These are phyloP conservation scores for Suillus decipiens DNA, from an alignment of 768 basidiomycete species.

Conservation along the genomic window DNA sequence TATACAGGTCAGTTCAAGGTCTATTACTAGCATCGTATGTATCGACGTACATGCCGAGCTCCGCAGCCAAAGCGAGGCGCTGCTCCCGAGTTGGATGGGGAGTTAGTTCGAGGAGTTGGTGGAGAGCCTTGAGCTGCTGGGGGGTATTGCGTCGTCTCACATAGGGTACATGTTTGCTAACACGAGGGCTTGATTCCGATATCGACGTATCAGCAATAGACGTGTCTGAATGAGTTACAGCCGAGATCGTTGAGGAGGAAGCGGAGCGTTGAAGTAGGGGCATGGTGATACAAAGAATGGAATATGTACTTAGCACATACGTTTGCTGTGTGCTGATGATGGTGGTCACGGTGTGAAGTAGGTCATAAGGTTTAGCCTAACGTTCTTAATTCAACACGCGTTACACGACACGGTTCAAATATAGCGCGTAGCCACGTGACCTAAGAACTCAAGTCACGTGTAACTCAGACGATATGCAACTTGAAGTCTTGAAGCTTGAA, in stretches of 20 bases:
- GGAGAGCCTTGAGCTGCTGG: slow-evolving; percentile 37
- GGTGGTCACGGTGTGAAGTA: background rate
- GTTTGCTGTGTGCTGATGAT: slow-evolving; percentile 14
- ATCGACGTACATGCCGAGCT: slow-evolving; percentile 39
- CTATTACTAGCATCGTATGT: background rate
- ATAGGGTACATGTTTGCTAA: slow-evolving; percentile 27
- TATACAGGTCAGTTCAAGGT: slow-evolving; percentile 13
- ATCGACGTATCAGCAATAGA: background rate
- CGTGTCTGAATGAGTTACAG: slow-evolving; percentile 7
- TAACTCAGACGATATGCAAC: too few relatives aligned
- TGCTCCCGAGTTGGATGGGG: slow-evolving; percentile 46
- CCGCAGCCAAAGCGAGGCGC: slow-evolving; percentile 39
- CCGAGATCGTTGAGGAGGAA: slow-evolving; percentile 10
- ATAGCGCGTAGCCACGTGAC: slow-evolving; percentile 30
- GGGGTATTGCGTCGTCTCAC: slow-evolving; percentile 32
- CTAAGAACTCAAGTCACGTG: slow-evolving; percentile 22
- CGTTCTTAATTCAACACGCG: slow-evolving; percentile 12
- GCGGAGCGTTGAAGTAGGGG: slow-evolving; percentile 6
- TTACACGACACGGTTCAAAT: slow-evolving; percentile 21
- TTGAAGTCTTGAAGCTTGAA: too few relatives aligned
- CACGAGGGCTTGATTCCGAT: background rate
- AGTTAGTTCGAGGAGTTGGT: slow-evolving; percentile 35
- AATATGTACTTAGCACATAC: slow-evolving; percentile 18
- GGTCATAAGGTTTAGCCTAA: slow-evolving; percentile 15
- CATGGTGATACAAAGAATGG: slow-evolving; percentile 16